A percentile compares a stretch with the other conserved stretches of the same genome.
These are phyloP conservation scores for Tranzscheliella williamsii DNA, from an alignment of 1,284 basidiomycete genomes.

Conservation along the genomic window DNA sequence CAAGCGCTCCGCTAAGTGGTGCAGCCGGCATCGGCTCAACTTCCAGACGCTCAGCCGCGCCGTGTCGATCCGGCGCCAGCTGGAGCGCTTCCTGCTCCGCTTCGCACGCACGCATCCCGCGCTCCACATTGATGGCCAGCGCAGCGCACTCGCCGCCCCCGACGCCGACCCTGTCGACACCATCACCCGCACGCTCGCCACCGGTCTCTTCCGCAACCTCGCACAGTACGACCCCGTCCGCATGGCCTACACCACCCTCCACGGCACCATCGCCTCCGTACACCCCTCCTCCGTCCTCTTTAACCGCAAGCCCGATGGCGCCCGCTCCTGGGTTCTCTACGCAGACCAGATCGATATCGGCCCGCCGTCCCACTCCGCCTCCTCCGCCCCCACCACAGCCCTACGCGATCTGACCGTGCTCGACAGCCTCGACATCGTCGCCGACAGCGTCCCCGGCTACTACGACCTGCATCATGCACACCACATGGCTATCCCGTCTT, in stretches of 20 bases:
- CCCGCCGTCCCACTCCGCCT: background rate
- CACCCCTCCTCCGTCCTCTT: slow-evolving; percentile 95
- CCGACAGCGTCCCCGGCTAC: slow-evolving; percentile 51
- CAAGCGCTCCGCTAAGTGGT: slow-evolving; percentile 80
- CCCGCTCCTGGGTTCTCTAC: too few species aligned
- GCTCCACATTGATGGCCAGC: too few species aligned
- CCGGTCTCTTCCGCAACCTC: slow-evolving; percentile 91
- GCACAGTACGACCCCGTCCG: slow-evolving; percentile 63
- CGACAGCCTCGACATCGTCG: slow-evolving; percentile 49
- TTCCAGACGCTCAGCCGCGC: slow-evolving; percentile 90
- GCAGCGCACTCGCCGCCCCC: too few species aligned
- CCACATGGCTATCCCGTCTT: too few species aligned
- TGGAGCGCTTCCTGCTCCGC: slow-evolving; percentile 87
- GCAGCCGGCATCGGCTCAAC: slow-evolving; percentile 85
- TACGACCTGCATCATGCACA: slow-evolving; percentile 4
- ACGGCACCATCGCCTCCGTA: slow-evolving; percentile 72
- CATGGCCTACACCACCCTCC: slow-evolving; percentile 77
- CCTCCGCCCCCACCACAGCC: background rate
- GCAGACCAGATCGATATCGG: too few species aligned
- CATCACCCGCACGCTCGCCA: slow-evolving; percentile 83
- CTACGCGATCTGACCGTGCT: slow-evolving; percentile 66
- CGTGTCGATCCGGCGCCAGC: slow-evolving; percentile 84
- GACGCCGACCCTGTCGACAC: too few species aligned
- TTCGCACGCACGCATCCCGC: too few species aligned
- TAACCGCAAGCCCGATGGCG: slow-evolving; percentile 66